Conservation (phyloP, 2,329 filamentous ascomycete species). For the Metarhizium anisopliae region DNA sequence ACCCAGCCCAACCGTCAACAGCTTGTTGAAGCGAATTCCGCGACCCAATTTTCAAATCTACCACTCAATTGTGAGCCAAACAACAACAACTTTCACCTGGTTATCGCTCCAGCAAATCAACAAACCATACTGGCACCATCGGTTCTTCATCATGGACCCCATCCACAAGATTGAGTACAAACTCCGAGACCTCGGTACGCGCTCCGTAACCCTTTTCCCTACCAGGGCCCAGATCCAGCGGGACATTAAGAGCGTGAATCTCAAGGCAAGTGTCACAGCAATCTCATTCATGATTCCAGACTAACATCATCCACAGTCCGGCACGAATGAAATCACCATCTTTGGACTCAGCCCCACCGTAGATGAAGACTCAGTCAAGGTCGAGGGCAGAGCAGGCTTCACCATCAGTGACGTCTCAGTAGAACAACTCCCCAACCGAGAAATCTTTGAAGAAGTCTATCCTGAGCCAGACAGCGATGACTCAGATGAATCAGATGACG, state of each 20-base stretch:
- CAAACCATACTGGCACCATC: too few species aligned
- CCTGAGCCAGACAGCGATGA: slow-evolving; percentile 31
- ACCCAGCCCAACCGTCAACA: too few species aligned
- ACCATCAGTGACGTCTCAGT: slow-evolving; percentile 53
- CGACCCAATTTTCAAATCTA: too few species aligned
- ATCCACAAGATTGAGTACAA: slow-evolving; percentile 40
- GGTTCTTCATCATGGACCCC: slow-evolving; percentile 25
- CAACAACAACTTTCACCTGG: too few species aligned
- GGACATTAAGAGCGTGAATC: slow-evolving; percentile 43
- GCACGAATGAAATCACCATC: slow-evolving; percentile 49
- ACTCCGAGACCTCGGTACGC: slow-evolving; percentile 48
- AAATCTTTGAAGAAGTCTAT: slow-evolving; percentile 43
- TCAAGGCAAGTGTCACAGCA: slow-evolving; percentile 15
- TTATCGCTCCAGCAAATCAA: too few species aligned
- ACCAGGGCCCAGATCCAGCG: slow-evolving; percentile 50
- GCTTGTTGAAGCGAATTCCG: too few species aligned
- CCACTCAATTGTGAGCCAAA: too few species aligned
- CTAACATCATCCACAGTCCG: slow-evolving; percentile 28
- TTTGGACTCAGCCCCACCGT: slow-evolving; percentile 45
- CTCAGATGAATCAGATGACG: slow-evolving; percentile 18
- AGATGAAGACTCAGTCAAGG: slow-evolving; percentile 50
- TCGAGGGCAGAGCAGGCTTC: slow-evolving; percentile 47
- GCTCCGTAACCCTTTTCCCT: slow-evolving; percentile 55
- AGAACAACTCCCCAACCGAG: slow-evolving; percentile 43
- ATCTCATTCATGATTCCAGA: background rate